A percentile compares a stretch with the other conserved stretches of the same genome.
phyloP scores from a whole-genome alignment of 495 filamentous ascomycete genomes.

The Neurospora sp. region DNA sequence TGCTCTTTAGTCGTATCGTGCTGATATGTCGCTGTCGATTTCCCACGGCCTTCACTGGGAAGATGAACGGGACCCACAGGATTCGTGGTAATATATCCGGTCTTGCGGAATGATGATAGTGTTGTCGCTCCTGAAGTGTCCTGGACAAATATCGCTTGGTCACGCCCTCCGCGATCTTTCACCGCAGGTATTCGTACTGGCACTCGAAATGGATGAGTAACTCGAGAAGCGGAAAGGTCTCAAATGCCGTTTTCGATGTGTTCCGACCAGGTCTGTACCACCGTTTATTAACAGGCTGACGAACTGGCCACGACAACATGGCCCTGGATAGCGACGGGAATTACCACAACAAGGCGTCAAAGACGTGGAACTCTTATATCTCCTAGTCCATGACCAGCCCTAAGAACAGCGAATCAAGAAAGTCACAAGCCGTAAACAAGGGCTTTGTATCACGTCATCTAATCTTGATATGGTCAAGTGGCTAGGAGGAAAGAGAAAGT shows the following conservation, averaged over 20 bases:
- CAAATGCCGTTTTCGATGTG: neutral
- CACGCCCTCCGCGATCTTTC: neutral
- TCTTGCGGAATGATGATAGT: neutral
- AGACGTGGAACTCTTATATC: neutral
- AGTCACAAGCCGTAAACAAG: conserved; percentile 10
- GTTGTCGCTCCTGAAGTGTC: neutral
- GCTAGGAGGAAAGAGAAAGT: conserved; percentile 17
- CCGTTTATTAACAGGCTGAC: neutral
- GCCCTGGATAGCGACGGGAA: neutral
- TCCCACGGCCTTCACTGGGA: neutral
- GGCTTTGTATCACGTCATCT: conserved; percentile 21
- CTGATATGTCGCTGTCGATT: neutral
- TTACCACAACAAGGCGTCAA: neutral
- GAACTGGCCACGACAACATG: neutral
- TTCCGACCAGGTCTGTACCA: neutral
- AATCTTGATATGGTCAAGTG: conserved; percentile 9
- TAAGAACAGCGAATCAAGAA: neutral
- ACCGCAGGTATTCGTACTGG: neutral
- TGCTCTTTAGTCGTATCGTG: conserved; percentile 1
- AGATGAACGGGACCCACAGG: conserved; percentile 3
- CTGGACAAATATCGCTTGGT: neutral
- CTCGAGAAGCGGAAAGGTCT: neutral
- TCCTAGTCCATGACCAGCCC: neutral
- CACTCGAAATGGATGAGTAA: neutral
- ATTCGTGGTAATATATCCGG: neutral